Conservation (phyloP, 2,329 filamentous ascomycete genomes). For the Dichotomopilus funicola region DNA sequence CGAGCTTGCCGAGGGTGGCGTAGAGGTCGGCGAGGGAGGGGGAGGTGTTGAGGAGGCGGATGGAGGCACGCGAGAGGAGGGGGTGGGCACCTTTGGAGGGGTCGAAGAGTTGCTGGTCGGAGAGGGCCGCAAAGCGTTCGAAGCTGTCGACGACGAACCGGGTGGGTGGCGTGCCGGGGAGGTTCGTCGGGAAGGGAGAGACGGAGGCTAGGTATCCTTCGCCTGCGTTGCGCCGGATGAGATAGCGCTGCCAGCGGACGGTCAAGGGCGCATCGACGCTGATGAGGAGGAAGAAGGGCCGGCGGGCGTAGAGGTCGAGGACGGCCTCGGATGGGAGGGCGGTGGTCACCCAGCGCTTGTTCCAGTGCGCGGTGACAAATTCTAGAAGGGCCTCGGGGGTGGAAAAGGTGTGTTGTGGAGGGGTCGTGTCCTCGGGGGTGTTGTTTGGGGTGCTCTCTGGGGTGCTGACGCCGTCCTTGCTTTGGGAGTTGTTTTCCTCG, state of each 20-base stretch:
- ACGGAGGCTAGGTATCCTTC: constrained; percentile 13
- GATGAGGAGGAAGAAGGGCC: constrained; percentile 89
- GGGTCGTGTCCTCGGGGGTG: background rate
- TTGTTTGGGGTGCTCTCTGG: background rate
- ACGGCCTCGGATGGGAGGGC: constrained; percentile 68
- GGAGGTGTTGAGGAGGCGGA: constrained; percentile 82
- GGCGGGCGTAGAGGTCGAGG: constrained; percentile 66
- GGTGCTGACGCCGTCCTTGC: background rate
- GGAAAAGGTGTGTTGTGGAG: constrained; percentile 40
- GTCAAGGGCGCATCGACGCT: constrained; percentile 86
- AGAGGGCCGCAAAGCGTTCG: constrained; percentile 50
- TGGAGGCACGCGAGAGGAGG: constrained; percentile 72
- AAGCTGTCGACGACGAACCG: constrained; percentile 30
- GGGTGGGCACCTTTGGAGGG: constrained; percentile 59
- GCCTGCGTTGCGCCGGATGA: constrained; percentile 21
- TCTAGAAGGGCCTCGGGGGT: constrained; percentile 66
- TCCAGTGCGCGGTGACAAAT: constrained; percentile 81
- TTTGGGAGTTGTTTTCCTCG: too few relatives aligned
- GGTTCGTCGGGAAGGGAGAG: constrained; percentile 4
- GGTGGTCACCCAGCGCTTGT: constrained; percentile 75
- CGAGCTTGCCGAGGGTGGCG: constrained; percentile 62
- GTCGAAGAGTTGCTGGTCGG: constrained; percentile 72
- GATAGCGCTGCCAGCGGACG: constrained; percentile 73
- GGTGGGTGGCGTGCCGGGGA: background rate
- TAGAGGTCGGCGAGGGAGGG: constrained; percentile 65